Conservation (phyloP, 768 basidiomycete species). For the Saitozyma sp. region DNA sequence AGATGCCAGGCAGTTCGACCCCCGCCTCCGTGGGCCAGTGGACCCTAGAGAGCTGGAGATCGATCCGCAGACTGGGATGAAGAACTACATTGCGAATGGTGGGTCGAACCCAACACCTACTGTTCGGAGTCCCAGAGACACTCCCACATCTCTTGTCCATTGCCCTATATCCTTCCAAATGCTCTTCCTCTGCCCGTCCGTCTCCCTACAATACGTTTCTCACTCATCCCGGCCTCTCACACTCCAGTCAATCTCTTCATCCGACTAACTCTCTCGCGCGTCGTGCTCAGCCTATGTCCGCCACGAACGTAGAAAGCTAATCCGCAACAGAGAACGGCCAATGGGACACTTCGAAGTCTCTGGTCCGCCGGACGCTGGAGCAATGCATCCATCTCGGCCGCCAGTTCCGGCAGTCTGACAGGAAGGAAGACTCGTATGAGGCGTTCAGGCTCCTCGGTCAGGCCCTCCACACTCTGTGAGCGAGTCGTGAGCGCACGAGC, state of each 20-base stretch:
- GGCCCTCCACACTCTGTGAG: conserved; percentile 46
- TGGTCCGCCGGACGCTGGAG: conserved; percentile 65
- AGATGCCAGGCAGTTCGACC: conserved; percentile 76
- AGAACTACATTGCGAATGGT: conserved; percentile 74
- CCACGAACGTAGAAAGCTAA: background rate
- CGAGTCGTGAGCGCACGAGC: background rate
- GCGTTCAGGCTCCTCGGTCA: conserved; percentile 73
- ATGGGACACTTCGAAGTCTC: conserved; percentile 74
- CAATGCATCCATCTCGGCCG: conserved; percentile 78
- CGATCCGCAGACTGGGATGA: conserved; percentile 85
- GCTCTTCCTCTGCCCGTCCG: background rate
- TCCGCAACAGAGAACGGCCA: conserved; percentile 53
- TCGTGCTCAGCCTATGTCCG: no score
- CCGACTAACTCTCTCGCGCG: background rate
- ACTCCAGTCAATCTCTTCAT: background rate
- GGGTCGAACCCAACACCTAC: background rate
- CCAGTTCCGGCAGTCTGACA: conserved; percentile 57
- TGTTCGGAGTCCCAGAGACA: background rate
- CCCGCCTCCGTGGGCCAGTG: conserved; percentile 75
- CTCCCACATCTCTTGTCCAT: no score
- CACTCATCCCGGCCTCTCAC: background rate
- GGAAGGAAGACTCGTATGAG: conserved; percentile 56
- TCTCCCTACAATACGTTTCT: background rate
- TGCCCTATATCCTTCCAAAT: background rate
- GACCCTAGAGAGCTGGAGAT: conserved; percentile 81